A percentile compares a stretch with the other conserved stretches of the same genome.
phyloP scores from a whole-genome alignment of 495 filamentous ascomycete species.

The Aspergillus ellipticus region DNA sequence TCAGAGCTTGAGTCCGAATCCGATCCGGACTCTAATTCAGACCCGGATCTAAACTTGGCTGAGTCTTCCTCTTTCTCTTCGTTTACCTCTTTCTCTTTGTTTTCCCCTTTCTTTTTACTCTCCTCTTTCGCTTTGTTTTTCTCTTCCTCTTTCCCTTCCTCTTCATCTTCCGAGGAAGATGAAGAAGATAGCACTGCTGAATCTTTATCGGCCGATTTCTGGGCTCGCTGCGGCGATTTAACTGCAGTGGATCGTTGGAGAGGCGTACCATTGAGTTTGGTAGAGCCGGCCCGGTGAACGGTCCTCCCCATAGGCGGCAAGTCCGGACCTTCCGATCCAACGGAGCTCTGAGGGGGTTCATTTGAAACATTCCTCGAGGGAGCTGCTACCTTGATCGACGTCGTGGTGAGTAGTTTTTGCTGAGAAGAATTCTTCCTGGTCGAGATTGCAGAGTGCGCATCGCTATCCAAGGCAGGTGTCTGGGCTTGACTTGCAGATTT shows the following conservation, averaged over 20 bases:
- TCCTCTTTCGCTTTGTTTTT: too few relatives aligned
- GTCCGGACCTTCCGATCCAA: slow-evolving; percentile 4
- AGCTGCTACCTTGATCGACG: not conserved
- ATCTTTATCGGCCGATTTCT: not conserved
- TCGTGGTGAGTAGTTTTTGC: not conserved
- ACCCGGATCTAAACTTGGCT: not conserved
- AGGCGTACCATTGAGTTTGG: not conserved
- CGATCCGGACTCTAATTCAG: slow-evolving; percentile 1
- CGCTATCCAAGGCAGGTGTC: too few relatives aligned
- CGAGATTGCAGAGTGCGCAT: too few relatives aligned
- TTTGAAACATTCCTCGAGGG: slow-evolving; percentile 1
- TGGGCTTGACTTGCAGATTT: not conserved
- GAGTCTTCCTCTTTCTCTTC: too few relatives aligned
- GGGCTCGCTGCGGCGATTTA: not conserved
- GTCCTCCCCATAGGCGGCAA: slow-evolving; percentile 7
- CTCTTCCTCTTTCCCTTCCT: too few relatives aligned
- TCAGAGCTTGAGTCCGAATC: not conserved
- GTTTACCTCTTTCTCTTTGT: too few relatives aligned
- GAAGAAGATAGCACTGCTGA: not conserved
- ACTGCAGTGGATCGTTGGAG: not conserved
- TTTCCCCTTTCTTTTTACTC: too few relatives aligned
- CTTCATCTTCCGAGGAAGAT: too few relatives aligned
- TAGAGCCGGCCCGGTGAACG: not conserved
- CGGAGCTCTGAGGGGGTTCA: slow-evolving; percentile 7
- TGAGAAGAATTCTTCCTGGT: not conserved